A percentile compares a stretch with the other conserved stretches of the same genome.
phyloP scores from a whole-genome alignment of 768 basidiomycete genomes.

The Calvatia gigantea region DNA sequence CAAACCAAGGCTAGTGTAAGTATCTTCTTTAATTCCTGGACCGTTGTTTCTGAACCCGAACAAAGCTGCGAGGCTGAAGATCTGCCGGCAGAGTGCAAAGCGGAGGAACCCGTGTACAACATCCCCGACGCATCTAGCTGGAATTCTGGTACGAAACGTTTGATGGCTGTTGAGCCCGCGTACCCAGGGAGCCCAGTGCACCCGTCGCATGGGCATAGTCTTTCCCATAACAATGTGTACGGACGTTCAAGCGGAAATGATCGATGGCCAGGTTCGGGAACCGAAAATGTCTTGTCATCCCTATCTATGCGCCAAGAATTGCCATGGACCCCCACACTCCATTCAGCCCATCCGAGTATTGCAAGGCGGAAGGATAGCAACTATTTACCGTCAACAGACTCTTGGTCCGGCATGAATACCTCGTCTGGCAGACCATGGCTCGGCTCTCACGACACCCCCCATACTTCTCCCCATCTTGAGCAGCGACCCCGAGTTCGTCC shows the following conservation, averaged over 20 bases:
- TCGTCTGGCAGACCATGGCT: constrained; percentile 8
- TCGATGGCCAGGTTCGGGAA: constrained; percentile 7
- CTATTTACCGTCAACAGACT: constrained; percentile 3
- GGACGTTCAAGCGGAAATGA: constrained; percentile 18
- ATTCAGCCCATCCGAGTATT: constrained; percentile 10
- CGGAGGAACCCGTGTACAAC: constrained; percentile 43
- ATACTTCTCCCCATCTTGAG: constrained; percentile 25
- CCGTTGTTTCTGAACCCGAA: constrained; percentile 11
- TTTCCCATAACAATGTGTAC: constrained; percentile 6
- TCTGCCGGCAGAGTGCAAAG: constrained; percentile 42
- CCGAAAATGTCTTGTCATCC: constrained; percentile 7
- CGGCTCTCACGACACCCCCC: constrained; percentile 7
- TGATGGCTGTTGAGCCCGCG: constrained; percentile 28
- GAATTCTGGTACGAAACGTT: neutral
- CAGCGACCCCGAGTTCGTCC: constrained; percentile 32
- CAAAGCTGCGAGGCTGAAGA: constrained; percentile 43
- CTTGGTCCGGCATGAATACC: constrained; percentile 2
- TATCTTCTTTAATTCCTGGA: constrained; percentile 12
- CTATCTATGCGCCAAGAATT: constrained; percentile 7
- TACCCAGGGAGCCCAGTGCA: constrained; percentile 31
- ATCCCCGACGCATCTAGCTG: constrained; percentile 31
- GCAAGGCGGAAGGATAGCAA: constrained; percentile 1
- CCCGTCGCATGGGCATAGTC: constrained; percentile 14
- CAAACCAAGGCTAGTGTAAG: constrained; percentile 61
- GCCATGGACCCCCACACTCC: constrained; percentile 5